Evolutionary conservation across 164 flowering plant genomes (phyloP).

Genomic region (Stephania yunnanensis): DNA sequence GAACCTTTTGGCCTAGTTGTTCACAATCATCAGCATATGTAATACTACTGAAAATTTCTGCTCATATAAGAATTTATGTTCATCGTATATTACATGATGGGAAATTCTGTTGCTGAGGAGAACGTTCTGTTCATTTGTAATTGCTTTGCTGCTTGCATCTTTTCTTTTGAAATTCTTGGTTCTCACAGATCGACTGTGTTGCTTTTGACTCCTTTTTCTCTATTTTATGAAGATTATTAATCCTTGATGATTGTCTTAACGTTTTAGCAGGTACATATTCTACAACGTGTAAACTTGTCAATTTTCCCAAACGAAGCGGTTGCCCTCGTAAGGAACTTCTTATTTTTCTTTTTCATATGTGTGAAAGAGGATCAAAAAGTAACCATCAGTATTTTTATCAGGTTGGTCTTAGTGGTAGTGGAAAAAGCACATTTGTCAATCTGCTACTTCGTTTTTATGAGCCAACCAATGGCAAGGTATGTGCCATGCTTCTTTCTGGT

Average conservation of each 20-base stretch:
- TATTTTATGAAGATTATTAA: not conserved
- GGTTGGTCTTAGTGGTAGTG: conserved; percentile 99
- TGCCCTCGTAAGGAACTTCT: conserved; percentile 64
- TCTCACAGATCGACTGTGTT: not conserved
- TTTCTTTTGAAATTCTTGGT: not conserved
- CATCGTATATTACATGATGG: not conserved
- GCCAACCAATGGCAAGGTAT: conserved; percentile 84
- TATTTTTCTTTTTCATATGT: conserved; percentile 2
- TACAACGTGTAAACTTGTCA: conserved; percentile 51
- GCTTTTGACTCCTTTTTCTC: not conserved
- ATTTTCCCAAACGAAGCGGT: conserved; percentile 76
- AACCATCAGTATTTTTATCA: conserved; percentile 20
- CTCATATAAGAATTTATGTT: no score
- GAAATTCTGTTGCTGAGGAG: not conserved
- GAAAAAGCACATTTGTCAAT: conserved; percentile 86
- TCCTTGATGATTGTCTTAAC: not conserved
- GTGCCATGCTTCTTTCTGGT: conserved; percentile 3
- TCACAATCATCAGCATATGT: no score
- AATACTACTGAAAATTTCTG: no score
- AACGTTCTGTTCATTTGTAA: not conserved
- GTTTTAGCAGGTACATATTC: conserved; percentile 56
- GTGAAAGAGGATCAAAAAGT: not conserved
- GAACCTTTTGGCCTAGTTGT: not conserved
- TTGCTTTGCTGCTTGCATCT: not conserved
- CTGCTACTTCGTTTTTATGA: conserved; percentile 90